Evolutionary conservation across 2,329 filamentous ascomycete species (phyloP).

Genomic region (Ophiostoma tasmaniense): DNA sequence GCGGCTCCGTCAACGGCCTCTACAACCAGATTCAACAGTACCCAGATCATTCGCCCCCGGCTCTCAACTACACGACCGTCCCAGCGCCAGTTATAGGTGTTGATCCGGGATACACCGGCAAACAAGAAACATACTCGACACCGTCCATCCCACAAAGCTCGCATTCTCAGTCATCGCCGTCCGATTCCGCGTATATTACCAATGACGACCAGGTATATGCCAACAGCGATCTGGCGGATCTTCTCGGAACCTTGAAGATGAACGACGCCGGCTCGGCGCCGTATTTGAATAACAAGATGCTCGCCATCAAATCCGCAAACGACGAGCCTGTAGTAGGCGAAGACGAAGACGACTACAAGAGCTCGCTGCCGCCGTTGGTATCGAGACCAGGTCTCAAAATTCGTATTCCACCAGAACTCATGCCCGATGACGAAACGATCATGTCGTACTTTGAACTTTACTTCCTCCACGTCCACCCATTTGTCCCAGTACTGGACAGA

Average conservation of each 20-base stretch:
- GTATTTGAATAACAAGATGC: slow-evolving; percentile 58
- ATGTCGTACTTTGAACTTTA: slow-evolving; percentile 84
- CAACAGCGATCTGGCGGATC: slow-evolving; percentile 65
- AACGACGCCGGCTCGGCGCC: slow-evolving; percentile 80
- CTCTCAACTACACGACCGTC: slow-evolving; percentile 47
- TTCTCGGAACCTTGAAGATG: slow-evolving; percentile 79
- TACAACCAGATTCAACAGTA: slow-evolving; percentile 41
- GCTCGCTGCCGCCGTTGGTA: slow-evolving; percentile 58
- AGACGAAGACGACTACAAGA: slow-evolving; percentile 62
- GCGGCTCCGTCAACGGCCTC: slow-evolving; percentile 29
- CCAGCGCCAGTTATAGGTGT: slow-evolving; percentile 41
- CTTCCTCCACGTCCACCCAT: slow-evolving; percentile 84
- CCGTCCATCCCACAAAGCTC: slow-evolving; percentile 40
- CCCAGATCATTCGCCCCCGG: slow-evolving; percentile 39
- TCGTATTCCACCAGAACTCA: slow-evolving; percentile 82
- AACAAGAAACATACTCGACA: slow-evolving; percentile 44
- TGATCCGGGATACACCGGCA: slow-evolving; percentile 41
- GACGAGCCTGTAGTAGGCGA: slow-evolving; percentile 60
- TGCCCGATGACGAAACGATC: slow-evolving; percentile 78
- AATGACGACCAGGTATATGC: slow-evolving; percentile 47
- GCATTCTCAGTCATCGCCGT: slow-evolving; percentile 34
- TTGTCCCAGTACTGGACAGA: slow-evolving; percentile 82
- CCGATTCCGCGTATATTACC: slow-evolving; percentile 41
- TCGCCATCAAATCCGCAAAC: slow-evolving; percentile 32
- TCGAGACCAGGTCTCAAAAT: slow-evolving; percentile 66